A percentile compares a stretch with the other conserved stretches of the same genome.
Conservation (phyloP, 2,329 filamentous ascomycete species). For the Peltaster fructicola region DNA sequence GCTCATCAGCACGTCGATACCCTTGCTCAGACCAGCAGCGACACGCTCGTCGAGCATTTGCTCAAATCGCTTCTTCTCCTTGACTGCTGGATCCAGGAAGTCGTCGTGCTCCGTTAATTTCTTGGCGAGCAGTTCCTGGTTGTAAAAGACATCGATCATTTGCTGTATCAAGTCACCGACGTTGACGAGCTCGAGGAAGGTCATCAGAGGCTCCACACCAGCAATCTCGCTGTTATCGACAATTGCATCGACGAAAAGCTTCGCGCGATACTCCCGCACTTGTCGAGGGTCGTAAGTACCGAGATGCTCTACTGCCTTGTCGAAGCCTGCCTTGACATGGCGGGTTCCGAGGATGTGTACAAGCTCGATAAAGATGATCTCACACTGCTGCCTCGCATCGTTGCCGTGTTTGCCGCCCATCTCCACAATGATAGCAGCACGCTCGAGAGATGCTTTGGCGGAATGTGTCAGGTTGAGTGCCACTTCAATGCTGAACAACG, state of each 20-base stretch:
- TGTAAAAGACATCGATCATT: conserved; percentile 98
- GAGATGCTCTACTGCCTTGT: conserved; percentile 79
- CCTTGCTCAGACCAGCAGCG: conserved; percentile 87
- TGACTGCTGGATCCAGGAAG: conserved; percentile 76
- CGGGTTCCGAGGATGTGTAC: conserved; percentile 68
- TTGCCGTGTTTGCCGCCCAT: conserved; percentile 60
- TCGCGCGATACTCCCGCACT: conserved; percentile 38
- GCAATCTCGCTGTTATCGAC: conserved; percentile 22
- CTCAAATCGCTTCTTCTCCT: conserved; percentile 97
- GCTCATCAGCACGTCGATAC: conserved; percentile 95
- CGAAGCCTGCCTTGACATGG: conserved; percentile 85
- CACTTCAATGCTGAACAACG: conserved; percentile 90
- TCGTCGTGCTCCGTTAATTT: conserved; percentile 83
- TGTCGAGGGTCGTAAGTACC: conserved; percentile 82
- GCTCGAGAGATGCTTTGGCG: conserved; percentile 74
- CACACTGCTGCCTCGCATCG: conserved; percentile 75
- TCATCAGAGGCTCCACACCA: conserved; percentile 79
- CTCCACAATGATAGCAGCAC: conserved; percentile 64
- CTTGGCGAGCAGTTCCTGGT: conserved; percentile 72
- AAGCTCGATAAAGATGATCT: conserved; percentile 70
- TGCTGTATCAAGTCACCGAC: conserved; percentile 95
- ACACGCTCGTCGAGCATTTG: conserved; percentile 97
- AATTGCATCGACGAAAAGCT: conserved; percentile 5
- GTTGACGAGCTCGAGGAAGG: conserved; percentile 92
- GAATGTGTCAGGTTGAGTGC: conserved; percentile 76